phyloP scores from a whole-genome alignment of 2,329 filamentous ascomycete species.

The Nigrospora sphaerica region DNA sequence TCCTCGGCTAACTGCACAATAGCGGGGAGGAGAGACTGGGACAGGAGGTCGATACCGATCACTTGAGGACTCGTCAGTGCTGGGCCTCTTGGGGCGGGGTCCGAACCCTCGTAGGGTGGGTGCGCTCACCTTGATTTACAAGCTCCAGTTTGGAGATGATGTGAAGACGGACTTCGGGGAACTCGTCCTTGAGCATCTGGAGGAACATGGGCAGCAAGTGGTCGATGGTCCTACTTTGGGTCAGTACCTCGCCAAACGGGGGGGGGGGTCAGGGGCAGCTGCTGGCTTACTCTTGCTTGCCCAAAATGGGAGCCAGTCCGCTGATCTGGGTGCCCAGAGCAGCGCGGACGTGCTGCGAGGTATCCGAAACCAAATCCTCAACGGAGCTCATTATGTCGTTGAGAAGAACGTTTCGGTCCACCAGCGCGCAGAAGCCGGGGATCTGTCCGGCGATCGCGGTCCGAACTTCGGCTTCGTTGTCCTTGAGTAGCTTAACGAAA shows the following conservation, averaged over 20 bases:
- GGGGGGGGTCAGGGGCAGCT: not conserved
- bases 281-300: conserved; percentile 81
- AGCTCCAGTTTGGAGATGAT: conserved; percentile 99
- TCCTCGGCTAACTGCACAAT: conserved; percentile 97
- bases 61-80: conserved; percentile 43
- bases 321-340: conserved; percentile 95
- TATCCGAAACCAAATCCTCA: conserved; percentile 92
- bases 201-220: conserved; percentile 98
- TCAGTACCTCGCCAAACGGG: conserved; percentile 4
- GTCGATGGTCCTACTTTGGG: conserved; percentile 70
- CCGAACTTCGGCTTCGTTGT: conserved; percentile 94
- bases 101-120: too few relatives aligned
- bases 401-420: conserved; percentile 80
- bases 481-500: conserved; percentile 96
- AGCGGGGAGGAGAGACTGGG: conserved; percentile 90
- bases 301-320: conserved; percentile 89
- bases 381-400: conserved; percentile 96
- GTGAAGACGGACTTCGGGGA: conserved; percentile 93
- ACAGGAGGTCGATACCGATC: conserved; percentile 94
- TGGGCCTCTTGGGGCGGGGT: too few relatives aligned
- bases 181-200: conserved; percentile 99
- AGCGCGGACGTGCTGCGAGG: conserved; percentile 92
- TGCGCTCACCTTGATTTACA: conserved; percentile 76
- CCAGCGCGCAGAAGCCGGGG: conserved; percentile 86
- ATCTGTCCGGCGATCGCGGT: conserved; percentile 97